phyloP scores from a whole-genome alignment of 257 asterid species.

The Orobanche coerulescens region DNA sequence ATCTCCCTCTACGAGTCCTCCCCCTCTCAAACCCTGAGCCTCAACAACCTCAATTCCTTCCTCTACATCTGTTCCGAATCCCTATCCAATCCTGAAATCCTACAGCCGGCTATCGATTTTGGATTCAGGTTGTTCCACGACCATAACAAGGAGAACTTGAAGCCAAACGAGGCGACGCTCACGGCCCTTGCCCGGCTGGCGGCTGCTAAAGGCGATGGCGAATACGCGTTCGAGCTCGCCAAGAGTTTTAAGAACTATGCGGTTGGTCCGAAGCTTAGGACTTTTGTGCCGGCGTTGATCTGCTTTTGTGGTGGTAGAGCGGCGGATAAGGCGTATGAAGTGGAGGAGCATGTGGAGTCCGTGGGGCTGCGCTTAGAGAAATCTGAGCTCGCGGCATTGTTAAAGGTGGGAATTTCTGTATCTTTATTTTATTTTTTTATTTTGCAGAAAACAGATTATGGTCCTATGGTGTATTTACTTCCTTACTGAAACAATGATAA shows the following conservation, averaged over 20 bases:
- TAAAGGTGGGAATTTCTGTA: slow-evolving; percentile 40
- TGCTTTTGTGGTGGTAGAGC: slow-evolving; percentile 49
- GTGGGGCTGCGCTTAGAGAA: slow-evolving; percentile 73
- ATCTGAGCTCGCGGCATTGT: slow-evolving; percentile 67
- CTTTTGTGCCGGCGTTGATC: slow-evolving; percentile 66
- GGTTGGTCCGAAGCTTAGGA: slow-evolving; percentile 61
- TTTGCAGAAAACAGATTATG: background rate
- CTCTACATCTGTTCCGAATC: slow-evolving; percentile 78
- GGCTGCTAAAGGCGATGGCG: slow-evolving; percentile 75
- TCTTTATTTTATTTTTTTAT: background rate
- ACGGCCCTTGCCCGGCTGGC: slow-evolving; percentile 77
- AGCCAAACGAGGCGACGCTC: slow-evolving; percentile 74
- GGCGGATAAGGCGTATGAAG: slow-evolving; percentile 70
- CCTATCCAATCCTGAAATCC: slow-evolving; percentile 32
- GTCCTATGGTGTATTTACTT: background rate
- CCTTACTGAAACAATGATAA: background rate
- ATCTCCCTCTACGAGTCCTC: slow-evolving; percentile 61
- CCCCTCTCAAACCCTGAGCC: slow-evolving; percentile 35
- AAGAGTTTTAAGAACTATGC: slow-evolving; percentile 41
- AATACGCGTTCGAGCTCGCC: slow-evolving; percentile 70
- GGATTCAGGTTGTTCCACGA: slow-evolving; percentile 55
- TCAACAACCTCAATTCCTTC: slow-evolving; percentile 66
- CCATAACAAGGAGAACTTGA: slow-evolving; percentile 32
- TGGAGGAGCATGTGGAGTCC: slow-evolving; percentile 54
- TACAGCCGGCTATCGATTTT: slow-evolving; percentile 53